Base-by-base conservation (phyloP, 495 filamentous ascomycete species). In the Annulohypoxylon stygium region DNA sequence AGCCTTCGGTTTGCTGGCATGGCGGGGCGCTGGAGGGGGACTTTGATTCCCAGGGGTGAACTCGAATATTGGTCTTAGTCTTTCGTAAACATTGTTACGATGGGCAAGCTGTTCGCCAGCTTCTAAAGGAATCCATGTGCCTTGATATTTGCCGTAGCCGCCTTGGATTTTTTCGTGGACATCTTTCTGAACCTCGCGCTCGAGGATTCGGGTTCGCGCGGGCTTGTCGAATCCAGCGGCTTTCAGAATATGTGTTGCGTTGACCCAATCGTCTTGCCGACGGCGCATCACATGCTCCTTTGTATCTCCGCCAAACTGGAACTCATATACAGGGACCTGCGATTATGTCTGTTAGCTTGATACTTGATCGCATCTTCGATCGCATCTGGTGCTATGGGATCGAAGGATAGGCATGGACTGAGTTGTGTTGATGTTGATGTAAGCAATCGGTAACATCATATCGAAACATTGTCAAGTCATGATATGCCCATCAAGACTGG, bases 81-180 rank as follows among this genome's bases (percentile, higher is more conserved):
- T 92, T 9, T 94, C 89, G 53, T 94, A 89, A 57, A 98, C 88
- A 61, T 91, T 91, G 79, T 97, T 97, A 65, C 94, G 91, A 61
- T 91, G 88, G 25, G 96, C 96, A 6, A 99, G 90, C 74, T 86
- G 80, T 66, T 92, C 88, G 45, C 93, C 96, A 65, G 93, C 89
- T 30, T 90, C 87, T 23, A 99, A 87, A 6, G 96, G 95, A 25
- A 99, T 93, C 97, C 97, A 99, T 47, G 96, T 99, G 67, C 95
- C 95, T 84, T 99, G 96, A 74, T 98, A 99, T 88, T 98, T 99
- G 61, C 96, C 96, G 81, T 98, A 99, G 23, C 96, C 96, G 69
- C 96, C 96, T 76, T 99, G 96, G 2, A 99, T 92, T 82, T 99
- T 99, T 81, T 98, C 95, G 81, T 99, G 96, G 8, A 90, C 85